These are phyloP conservation scores for Stemphylium vesicarium DNA, from an alignment of 2,329 filamentous ascomycete genomes.

Conservation along the genomic window DNA sequence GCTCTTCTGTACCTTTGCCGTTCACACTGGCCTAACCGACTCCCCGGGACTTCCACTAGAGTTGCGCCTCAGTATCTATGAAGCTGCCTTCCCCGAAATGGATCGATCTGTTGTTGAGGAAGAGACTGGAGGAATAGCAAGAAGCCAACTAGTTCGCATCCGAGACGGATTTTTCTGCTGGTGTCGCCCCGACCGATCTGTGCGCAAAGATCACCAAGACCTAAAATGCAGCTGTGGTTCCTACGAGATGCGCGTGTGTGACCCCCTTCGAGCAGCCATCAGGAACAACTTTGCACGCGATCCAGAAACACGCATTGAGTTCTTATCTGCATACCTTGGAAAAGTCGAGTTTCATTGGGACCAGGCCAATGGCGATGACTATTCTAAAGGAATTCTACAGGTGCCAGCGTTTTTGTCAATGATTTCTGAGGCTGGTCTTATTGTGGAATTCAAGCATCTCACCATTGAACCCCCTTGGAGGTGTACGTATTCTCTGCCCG, in stretches of 20 bases:
- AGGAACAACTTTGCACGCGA: background rate
- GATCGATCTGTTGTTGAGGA: background rate
- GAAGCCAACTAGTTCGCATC: background rate
- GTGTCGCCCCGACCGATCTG: too few relatives aligned
- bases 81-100: slow-evolving; percentile 1
- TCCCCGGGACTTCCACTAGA: background rate
- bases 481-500: accelerated
- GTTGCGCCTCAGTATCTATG: background rate
- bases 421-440: background rate
- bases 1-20: background rate
- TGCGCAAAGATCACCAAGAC: background rate
- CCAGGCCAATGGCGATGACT: background rate
- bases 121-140: background rate
- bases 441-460: background rate
- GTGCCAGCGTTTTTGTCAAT: background rate
- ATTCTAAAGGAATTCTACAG: too few relatives aligned
- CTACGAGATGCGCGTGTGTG: too few relatives aligned
- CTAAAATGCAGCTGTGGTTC: background rate
- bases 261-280: background rate
- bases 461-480: background rate
- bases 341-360: background rate
- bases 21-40: background rate
- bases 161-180: background rate
- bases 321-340: background rate
- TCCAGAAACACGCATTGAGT: background rate